These are phyloP conservation scores for Musa beccarii DNA, from an alignment of 176 grass and related monocot species.

Conservation along the genomic window DNA sequence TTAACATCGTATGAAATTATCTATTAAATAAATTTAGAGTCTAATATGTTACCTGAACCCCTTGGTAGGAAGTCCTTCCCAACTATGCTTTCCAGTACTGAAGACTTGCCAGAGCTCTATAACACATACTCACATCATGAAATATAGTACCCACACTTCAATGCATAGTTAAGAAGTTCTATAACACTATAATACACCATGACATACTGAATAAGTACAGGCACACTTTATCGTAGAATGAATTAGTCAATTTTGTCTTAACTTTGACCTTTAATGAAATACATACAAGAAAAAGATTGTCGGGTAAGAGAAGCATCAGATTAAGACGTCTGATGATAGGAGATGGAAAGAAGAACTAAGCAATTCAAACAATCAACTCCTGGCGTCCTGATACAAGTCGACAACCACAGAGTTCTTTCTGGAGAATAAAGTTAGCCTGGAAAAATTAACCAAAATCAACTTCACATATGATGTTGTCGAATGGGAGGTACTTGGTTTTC, in stretches of 20 bases:
- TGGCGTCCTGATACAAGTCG: background rate
- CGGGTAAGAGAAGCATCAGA: background rate
- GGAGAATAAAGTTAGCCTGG: background rate
- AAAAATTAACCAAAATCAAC: background rate
- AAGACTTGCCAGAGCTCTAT: constrained; percentile 18
- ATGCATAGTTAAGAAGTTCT: background rate
- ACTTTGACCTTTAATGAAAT: background rate
- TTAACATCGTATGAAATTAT: background rate
- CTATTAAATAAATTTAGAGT: background rate
- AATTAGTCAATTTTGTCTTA: too few relatives aligned
- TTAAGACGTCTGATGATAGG: background rate
- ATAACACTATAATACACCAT: background rate
- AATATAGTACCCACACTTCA: background rate
- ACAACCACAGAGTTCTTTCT: background rate
- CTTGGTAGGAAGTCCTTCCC: constrained; percentile 24
- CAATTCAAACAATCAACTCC: background rate
- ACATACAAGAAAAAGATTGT: background rate
- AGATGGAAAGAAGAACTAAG: background rate
- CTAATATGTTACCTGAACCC: constrained; percentile 9
- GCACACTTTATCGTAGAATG: background rate
- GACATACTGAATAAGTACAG: too few relatives aligned
- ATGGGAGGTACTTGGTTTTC: too few relatives aligned
- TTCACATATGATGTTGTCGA: too few relatives aligned
- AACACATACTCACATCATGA: background rate
- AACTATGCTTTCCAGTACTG: constrained; percentile 24